Base-by-base conservation (phyloP, 2,329 filamentous ascomycete genomes). In the Trichoderma breve region DNA sequence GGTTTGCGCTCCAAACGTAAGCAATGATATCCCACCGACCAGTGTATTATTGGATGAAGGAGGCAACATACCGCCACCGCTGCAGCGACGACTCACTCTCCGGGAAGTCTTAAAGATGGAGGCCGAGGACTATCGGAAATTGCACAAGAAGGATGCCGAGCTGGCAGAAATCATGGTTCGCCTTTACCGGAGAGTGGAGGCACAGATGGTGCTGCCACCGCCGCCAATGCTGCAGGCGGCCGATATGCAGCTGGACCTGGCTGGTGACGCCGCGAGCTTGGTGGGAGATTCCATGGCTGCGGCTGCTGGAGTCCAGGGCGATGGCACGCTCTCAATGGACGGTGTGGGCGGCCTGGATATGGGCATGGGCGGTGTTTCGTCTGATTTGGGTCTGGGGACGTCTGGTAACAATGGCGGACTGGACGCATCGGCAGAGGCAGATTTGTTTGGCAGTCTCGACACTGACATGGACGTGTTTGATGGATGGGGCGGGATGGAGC, bases 1-100 rank as follows among this genome's bases (percentile, higher is more conserved):
- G 8, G 84, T 95, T 11, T 93, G 92, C 77, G 89, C 91, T 0
- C 91, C 92, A 0, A 86, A 90, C 75, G 84, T 84, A 1, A 85
- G 81, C 43, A 87, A 85, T 75, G 80, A 84, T 72, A 78, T 79
- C 6, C 81, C 80, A 6, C 78, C 80, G 0, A 73, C 77, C 8
- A 75, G 79, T 18, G 74, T 73, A 24, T 73, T 80, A 66, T 72
- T 81, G 26, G 82, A 83, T 72, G 78, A 80, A 6, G 76, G 81
- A 60, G 78, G 82, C 43, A 76, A 82, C 76, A 72, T 82, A 51
- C 79, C 78, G 2, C 76, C 81, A 6, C 78, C 79, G 1, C 78
- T 80, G n/a, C 86, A 86, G 76, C 83, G 83, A 3, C 83, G 83
- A 11, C 82, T 89, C n/a, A 87, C 86, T 6, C 83, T 92, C 1